Conservation (phyloP, 495 filamentous ascomycete species). For the Oidiodendron maius region DNA sequence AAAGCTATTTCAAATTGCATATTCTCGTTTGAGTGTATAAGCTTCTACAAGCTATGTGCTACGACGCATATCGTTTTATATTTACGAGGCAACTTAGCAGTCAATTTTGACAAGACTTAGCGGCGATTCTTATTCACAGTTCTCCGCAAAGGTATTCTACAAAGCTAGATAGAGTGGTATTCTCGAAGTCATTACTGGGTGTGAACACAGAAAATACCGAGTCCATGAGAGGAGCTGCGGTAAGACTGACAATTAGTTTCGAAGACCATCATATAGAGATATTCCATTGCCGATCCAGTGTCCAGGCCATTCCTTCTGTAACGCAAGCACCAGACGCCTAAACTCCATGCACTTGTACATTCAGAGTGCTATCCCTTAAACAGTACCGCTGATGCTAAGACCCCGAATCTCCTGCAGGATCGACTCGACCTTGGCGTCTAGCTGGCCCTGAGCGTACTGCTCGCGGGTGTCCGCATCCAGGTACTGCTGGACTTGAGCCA, state of each 20-base stretch:
- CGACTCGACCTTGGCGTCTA: constrained; percentile 90
- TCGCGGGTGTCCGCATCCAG: constrained; percentile 94
- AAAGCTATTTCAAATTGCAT: no score
- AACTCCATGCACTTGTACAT: not conserved
- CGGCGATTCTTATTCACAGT: no score
- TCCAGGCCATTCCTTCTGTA: constrained; percentile 3
- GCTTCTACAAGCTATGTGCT: no score
- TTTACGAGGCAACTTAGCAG: no score
- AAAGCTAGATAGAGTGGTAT: no score
- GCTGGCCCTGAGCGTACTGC: constrained; percentile 88
- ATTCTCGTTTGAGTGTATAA: no score
- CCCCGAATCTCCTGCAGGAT: constrained; percentile 96
- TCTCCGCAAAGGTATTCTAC: no score
- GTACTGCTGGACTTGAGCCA: constrained; percentile 99
- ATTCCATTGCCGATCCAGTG: not conserved
- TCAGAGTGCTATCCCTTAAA: constrained; percentile 25
- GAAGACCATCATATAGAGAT: not conserved
- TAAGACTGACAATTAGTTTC: not conserved
- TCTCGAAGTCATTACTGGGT: not conserved
- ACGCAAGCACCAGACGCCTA: constrained; percentile 5
- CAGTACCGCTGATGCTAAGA: constrained; percentile 75
- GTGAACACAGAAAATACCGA: constrained; percentile 2
- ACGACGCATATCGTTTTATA: no score
- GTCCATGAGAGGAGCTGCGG: no score
- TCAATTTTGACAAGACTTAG: no score